phyloP scores from a whole-genome alignment of 2,329 filamentous ascomycete genomes.

The Aspergillus eucalypticola region DNA sequence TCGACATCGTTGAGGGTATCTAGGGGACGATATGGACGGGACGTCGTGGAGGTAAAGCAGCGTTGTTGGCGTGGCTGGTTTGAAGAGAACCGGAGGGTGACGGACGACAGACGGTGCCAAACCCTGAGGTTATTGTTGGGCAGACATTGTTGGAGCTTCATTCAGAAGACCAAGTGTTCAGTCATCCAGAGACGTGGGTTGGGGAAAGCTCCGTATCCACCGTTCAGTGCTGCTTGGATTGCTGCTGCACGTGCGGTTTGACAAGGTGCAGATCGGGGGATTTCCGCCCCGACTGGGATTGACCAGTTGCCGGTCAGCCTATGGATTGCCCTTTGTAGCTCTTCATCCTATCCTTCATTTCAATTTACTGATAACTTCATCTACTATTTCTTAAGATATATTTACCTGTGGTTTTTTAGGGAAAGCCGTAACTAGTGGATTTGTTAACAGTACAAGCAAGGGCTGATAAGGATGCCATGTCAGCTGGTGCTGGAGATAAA shows the following conservation, averaged over 20 bases:
- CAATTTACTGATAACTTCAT: not conserved
- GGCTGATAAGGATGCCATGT: not conserved
- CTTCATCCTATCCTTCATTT: not conserved
- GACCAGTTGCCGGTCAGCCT: not conserved
- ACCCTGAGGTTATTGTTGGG: conserved; percentile 17
- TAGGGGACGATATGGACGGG: conserved; percentile 26
- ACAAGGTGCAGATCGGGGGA: conserved; percentile 6
- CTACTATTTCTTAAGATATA: not conserved
- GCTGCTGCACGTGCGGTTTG: not conserved
- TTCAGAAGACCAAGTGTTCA: conserved; percentile 19
- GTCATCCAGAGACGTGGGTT: not conserved
- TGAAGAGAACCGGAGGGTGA: not conserved
- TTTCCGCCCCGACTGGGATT: conserved; percentile 8
- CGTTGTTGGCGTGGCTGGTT: not conserved
- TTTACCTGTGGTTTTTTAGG: not conserved
- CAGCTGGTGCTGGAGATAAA: not conserved
- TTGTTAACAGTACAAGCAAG: not conserved
- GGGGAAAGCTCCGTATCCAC: not conserved
- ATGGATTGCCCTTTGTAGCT: not conserved
- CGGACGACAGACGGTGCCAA: conserved; percentile 6
- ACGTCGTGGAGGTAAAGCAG: conserved; percentile 5
- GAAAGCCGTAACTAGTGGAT: too few species aligned
- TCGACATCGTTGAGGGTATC: conserved; percentile 34
- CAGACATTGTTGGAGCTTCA: conserved; percentile 31
- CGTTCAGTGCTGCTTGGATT: not conserved